These are phyloP conservation scores for Aureobasidium subglaciale DNA, from an alignment of 2,329 filamentous ascomycete genomes.

Conservation along the genomic window DNA sequence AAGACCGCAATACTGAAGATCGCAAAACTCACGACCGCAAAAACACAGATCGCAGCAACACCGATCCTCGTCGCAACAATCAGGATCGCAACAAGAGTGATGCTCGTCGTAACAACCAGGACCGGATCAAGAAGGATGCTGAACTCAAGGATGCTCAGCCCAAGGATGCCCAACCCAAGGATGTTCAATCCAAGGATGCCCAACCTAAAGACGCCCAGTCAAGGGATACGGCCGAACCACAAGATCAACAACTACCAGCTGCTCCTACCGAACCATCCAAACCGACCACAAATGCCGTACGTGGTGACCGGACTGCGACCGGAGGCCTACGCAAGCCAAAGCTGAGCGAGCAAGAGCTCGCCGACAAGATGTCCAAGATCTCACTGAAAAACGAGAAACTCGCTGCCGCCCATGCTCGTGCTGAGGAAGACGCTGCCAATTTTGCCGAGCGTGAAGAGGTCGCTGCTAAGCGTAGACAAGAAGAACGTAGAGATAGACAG, in stretches of 20 bases:
- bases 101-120: background rate
- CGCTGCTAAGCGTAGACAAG: conserved; percentile 37
- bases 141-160: background rate
- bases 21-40: background rate
- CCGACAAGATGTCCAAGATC: conserved; percentile 54
- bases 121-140: background rate
- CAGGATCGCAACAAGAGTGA: conserved; percentile 9
- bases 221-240: conserved; percentile 2
- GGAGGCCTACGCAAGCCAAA: conserved; percentile 44
- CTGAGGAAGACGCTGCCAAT: conserved; percentile 60
- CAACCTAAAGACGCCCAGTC: background rate
- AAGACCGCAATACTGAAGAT: background rate
- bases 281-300: conserved; percentile 23
- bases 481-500: conserved; percentile 46
- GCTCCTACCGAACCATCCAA: conserved; percentile 20
- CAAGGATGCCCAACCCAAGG: background rate
- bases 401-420: conserved; percentile 54
- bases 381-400: conserved; percentile 54
- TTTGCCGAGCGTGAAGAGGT: conserved; percentile 58
- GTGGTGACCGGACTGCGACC: conserved; percentile 29
- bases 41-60: conserved; percentile 5
- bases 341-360: conserved; percentile 58
- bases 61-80: conserved; percentile 11
- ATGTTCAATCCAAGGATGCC: background rate
- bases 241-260: conserved; percentile 15